Conservation (phyloP, 495 filamentous ascomycete genomes). For the Xylaria scruposa region DNA sequence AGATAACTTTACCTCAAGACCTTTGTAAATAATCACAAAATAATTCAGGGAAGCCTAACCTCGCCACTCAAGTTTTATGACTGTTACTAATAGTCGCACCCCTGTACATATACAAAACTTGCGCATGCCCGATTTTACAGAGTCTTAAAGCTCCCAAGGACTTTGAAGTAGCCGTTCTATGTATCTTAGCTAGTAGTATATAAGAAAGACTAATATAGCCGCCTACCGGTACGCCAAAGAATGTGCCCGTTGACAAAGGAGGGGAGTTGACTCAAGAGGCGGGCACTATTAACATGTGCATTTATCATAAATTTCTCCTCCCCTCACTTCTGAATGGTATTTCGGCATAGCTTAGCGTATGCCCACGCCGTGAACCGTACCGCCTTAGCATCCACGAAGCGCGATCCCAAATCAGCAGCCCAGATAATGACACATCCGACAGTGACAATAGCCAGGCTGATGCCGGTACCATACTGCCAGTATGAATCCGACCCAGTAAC, state of each 20-base stretch:
- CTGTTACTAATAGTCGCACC: background rate
- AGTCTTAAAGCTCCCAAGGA: background rate
- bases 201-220: background rate
- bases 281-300: background rate
- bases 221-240: background rate
- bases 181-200: background rate
- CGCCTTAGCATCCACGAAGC: slow-evolving; percentile 27
- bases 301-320: too few relatives aligned
- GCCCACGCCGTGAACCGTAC: slow-evolving; percentile 26
- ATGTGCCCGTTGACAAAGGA: background rate
- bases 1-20: background rate
- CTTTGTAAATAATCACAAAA: background rate
- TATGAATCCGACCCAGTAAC: slow-evolving; percentile 14
- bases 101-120: background rate
- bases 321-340: background rate
- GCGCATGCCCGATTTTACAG: background rate
- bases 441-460: slow-evolving; percentile 14
- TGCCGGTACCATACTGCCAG: slow-evolving; percentile 22
- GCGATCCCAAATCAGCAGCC: slow-evolving; percentile 24
- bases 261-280: background rate
- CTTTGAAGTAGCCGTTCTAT: background rate
- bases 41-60: background rate
- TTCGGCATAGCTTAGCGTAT: slow-evolving; percentile 17
- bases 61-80: background rate
- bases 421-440: slow-evolving; percentile 22